A percentile compares a stretch with the other conserved stretches of the same genome.
phyloP scores from a whole-genome alignment of 805 yeast species.

The Yamadazyma kitorensis region DNA sequence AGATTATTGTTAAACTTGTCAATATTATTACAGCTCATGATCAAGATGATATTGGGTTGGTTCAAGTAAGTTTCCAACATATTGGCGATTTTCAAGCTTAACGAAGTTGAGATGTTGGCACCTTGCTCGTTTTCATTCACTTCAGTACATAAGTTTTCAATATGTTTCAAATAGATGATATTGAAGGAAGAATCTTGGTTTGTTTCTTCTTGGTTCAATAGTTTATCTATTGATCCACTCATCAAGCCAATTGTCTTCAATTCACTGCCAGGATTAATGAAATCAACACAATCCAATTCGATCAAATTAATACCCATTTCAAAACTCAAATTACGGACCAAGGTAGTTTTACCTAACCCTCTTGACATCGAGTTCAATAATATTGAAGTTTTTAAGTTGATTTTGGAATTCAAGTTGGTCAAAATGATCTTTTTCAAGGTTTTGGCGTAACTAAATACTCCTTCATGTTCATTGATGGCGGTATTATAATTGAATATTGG shows the following conservation, averaged over 20 bases:
- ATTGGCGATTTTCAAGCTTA: conserved; percentile 54
- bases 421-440: conserved; percentile 52
- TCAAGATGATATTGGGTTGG: conserved; percentile 40
- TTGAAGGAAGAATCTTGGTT: conserved; percentile 24
- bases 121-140: conserved; percentile 56
- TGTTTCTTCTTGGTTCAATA: conserved; percentile 27
- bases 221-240: conserved; percentile 73
- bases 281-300: conserved; percentile 67
- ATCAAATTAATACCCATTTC: conserved; percentile 65
- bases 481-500: conserved; percentile 34
- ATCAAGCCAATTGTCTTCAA: conserved; percentile 75
- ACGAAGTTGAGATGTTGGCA: conserved; percentile 36
- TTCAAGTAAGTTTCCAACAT: conserved; percentile 53
- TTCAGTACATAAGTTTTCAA: conserved; percentile 71
- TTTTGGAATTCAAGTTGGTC: conserved; percentile 44
- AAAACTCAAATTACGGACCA: conserved; percentile 53
- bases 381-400: conserved; percentile 56
- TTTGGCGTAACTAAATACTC: conserved; percentile 46
- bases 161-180: conserved; percentile 63
- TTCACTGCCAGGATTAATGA: conserved; percentile 68
- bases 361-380: conserved; percentile 66
- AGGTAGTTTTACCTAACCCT: conserved; percentile 74
- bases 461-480: conserved; percentile 16
- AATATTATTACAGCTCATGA: conserved; percentile 69
- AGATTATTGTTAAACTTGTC: conserved; percentile 66